Evolutionary conservation across 768 basidiomycete species (phyloP).

Genomic region (Royoungia palumana): DNA sequence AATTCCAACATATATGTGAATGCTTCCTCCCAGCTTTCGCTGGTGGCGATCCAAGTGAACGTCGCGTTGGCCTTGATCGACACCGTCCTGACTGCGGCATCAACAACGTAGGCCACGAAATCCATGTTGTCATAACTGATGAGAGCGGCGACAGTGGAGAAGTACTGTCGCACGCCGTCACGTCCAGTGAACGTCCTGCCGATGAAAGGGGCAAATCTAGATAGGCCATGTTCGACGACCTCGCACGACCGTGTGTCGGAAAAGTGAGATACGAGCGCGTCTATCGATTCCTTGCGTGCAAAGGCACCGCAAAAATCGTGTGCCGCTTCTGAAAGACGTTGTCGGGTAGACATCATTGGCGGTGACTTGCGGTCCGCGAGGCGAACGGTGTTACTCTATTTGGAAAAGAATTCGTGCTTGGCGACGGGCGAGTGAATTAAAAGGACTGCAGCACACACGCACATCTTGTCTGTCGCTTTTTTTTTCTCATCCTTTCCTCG

Average conservation of each 20-base stretch:
- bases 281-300: slow-evolving; percentile 39
- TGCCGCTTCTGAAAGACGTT: slow-evolving; percentile 42
- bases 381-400: too few relatives aligned
- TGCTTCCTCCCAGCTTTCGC: slow-evolving; percentile 57
- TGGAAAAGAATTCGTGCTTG: too few relatives aligned
- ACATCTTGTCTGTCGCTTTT: slow-evolving; percentile 2
- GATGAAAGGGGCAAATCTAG: slow-evolving; percentile 56
- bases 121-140: slow-evolving; percentile 50
- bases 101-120: slow-evolving; percentile 56
- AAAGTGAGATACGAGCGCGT: slow-evolving; percentile 49
- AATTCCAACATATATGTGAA: slow-evolving; percentile 62
- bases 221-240: slow-evolving; percentile 55
- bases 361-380: too few relatives aligned
- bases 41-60: slow-evolving; percentile 55
- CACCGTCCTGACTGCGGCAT: slow-evolving; percentile 48
- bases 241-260: slow-evolving; percentile 42
- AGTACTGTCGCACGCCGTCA: slow-evolving; percentile 46
- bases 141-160: slow-evolving; percentile 42
- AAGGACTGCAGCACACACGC: too few relatives aligned
- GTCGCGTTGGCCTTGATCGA: slow-evolving; percentile 50
- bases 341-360: slow-evolving; percentile 5
- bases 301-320: slow-evolving; percentile 52
- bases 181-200: slow-evolving; percentile 47
- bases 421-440: too few relatives aligned
- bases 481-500: background rate